A percentile compares a stretch with the other conserved stretches of the same genome.
Evolutionary conservation across 225 moss, liverwort and hornwort species (phyloP).

Genomic region (Polytrichum formosum): DNA sequence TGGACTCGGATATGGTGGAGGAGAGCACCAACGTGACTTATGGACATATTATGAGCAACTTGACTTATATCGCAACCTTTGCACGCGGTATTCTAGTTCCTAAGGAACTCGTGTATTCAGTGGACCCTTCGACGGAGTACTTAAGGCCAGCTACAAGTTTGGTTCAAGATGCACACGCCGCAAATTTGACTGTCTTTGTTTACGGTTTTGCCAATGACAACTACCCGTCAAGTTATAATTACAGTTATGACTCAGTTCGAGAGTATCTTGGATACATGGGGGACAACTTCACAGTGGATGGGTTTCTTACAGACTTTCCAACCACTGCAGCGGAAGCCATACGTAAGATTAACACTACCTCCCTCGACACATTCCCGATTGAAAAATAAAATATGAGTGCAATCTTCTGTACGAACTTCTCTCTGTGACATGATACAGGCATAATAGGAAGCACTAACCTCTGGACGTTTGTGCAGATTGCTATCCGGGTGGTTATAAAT

Average conservation of each 20-base stretch:
- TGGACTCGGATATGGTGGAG: constrained; percentile 26
- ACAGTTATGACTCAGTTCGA: constrained; percentile 67
- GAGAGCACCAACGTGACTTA: constrained; percentile 67
- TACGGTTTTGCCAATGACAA: constrained; percentile 70
- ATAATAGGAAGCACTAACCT: background rate
- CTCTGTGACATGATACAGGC: background rate
- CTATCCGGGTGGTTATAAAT: constrained; percentile 54
- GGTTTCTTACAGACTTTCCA: constrained; percentile 80
- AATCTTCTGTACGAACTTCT: background rate
- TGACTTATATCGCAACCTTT: constrained; percentile 59
- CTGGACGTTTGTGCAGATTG: constrained; percentile 39
- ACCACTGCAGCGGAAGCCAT: constrained; percentile 79
- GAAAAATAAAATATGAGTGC: background rate
- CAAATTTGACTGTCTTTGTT: constrained; percentile 43
- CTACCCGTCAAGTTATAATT: constrained; percentile 53
- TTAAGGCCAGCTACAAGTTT: constrained; percentile 36
- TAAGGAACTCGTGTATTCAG: constrained; percentile 48
- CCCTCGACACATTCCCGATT: background rate
- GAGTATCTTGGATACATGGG: constrained; percentile 64
- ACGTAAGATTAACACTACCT: constrained; percentile 36
- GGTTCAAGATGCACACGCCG: constrained; percentile 64
- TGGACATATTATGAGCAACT: constrained; percentile 37
- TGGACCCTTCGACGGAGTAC: constrained; percentile 14
- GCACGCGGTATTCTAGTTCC: constrained; percentile 77
- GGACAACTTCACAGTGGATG: constrained; percentile 70